Conservation (phyloP, 495 filamentous ascomycete species). For the Penicillium paradoxum region DNA sequence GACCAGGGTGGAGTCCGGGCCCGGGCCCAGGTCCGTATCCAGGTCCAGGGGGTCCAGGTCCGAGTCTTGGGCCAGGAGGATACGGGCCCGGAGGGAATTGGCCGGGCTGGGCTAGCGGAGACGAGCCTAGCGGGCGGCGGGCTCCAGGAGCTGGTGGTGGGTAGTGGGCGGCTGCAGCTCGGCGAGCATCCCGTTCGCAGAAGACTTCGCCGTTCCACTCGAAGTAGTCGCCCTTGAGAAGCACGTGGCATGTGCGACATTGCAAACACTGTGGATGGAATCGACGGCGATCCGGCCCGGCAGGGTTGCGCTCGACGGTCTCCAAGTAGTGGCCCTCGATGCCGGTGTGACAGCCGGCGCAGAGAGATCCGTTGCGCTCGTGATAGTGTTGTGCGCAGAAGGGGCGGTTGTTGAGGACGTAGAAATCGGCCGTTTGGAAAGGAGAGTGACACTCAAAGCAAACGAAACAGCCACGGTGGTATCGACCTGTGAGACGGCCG, state of each 20-base stretch:
- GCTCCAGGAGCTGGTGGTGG: conserved; percentile 23
- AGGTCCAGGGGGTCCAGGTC: conserved; percentile 9
- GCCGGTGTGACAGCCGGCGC: conserved; percentile 69
- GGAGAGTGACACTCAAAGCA: conserved; percentile 78
- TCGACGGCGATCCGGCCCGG: conserved; percentile 57
- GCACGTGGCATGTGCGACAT: conserved; percentile 54
- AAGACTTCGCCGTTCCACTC: conserved; percentile 63
- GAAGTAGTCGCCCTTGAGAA: conserved; percentile 65
- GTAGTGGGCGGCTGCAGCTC: conserved; percentile 45
- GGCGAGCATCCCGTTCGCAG: conserved; percentile 82
- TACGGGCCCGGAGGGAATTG: conserved; percentile 15
- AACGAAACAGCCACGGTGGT: conserved; percentile 91
- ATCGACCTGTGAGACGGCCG: conserved; percentile 86
- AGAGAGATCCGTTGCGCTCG: conserved; percentile 80
- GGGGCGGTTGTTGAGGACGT: conserved; percentile 79
- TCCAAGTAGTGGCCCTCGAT: conserved; percentile 97
- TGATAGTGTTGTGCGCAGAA: conserved; percentile 95
- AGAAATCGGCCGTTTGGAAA: conserved; percentile 87
- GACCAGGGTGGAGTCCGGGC: conserved; percentile 30
- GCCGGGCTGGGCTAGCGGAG: conserved; percentile 20
- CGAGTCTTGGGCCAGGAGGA: conserved; percentile 1
- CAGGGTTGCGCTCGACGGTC: conserved; percentile 47
- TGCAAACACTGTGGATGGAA: conserved; percentile 85
- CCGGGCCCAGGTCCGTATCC: conserved; percentile 27
- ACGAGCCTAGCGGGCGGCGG: conserved; percentile 23